These are phyloP conservation scores for Trichomonas vaginalis DNA, from an alignment of 208 protist genomes.

Conservation along the genomic window DNA sequence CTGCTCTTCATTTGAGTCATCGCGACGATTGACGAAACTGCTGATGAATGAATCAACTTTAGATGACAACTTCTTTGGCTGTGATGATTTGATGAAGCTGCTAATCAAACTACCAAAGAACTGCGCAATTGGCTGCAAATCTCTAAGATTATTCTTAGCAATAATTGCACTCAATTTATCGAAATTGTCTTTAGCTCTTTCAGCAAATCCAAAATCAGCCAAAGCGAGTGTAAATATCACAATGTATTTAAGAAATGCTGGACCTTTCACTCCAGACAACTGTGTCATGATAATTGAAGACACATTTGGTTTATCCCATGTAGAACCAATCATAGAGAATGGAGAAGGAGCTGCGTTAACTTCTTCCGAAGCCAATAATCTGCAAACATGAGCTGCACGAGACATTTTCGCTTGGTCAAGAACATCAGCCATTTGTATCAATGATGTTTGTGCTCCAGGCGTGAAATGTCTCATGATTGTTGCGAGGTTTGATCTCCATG, in stretches of 20 bases:
- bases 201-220: not conserved
- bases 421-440: not conserved
- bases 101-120: not conserved
- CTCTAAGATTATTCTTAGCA: not conserved
- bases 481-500: not conserved
- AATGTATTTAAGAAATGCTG: not conserved
- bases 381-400: not conserved
- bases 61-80: not conserved
- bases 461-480: not conserved
- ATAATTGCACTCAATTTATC: not conserved
- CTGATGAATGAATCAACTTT: not conserved
- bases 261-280: not conserved
- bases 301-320: not conserved
- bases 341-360: not conserved
- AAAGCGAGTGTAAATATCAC: not conserved
- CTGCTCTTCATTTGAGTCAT: not conserved
- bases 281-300: not conserved
- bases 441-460: not conserved
- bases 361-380: not conserved
- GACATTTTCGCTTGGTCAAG: not conserved
- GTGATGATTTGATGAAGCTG: not conserved
- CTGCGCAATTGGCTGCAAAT: not conserved
- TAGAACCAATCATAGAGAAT: not conserved
- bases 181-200: not conserved
- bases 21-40: not conserved